Base-by-base conservation (phyloP, 164 flowering plant species). In the Piper longum region DNA sequence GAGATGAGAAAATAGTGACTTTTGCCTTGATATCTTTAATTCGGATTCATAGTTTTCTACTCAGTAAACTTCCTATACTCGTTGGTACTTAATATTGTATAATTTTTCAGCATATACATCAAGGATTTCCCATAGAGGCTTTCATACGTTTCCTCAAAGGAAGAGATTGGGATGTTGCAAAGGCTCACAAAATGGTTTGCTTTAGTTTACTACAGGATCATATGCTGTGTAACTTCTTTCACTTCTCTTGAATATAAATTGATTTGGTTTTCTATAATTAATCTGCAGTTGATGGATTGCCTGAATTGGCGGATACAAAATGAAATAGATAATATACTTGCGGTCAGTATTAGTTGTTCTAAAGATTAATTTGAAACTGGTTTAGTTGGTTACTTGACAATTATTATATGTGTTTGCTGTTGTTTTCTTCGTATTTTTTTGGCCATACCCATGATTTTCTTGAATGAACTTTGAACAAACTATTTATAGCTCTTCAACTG, bases 151-250 rank as follows among this genome's bases (percentile, higher is more conserved):
- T 90, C 76, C 89, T 93, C 39, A 93, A 85, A 79, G 99, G 93
- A 51, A 83, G 97, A 73, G 99, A 93, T 40, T 77, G 96, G 86
- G 83, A 82, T 83, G 85, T 85, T 62, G 64, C 80, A 51, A 93
- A 91, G 73, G 93, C 97, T 41, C 76, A 88, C 69, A 82, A 83
- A 75, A 93, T 93, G 99, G 99, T 92, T 56, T 60, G 80, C 16
- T 16, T 48, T 48, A 9, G 52, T 48, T 48, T 13, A 48, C 9
- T 48, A 48, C 11, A 5, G 14, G 9, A 48, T 48, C 52, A 48
- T 48, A 48, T 48, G 52, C 8, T 9, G 36, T 14, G 14, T 44
- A 12, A 48, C 61, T 41, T 19, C 40, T 52, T 36, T 62, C 2
- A 51, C 39, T 69, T 7, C 18, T 40, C 14, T 54, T 18, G 41